Evolutionary conservation across 163 green algal species (phyloP).

Genomic region (Chlorella variabilis): DNA sequence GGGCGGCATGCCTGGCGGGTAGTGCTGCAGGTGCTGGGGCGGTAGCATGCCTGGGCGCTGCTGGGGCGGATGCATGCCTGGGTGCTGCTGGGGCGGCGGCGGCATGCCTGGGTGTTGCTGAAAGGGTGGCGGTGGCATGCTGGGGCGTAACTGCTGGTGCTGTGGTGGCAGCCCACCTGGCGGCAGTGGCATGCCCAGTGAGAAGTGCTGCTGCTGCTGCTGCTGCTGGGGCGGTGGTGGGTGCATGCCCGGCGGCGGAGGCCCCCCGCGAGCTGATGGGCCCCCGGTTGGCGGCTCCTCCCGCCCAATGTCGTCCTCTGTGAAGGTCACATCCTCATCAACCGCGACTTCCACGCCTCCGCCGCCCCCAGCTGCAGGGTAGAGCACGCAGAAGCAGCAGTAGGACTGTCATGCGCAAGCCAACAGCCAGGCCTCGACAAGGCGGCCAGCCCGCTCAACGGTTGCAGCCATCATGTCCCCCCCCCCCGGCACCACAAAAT

Average conservation of each 20-base stretch:
- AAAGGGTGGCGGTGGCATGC: not conserved
- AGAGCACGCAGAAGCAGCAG: not conserved
- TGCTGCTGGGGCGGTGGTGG: not conserved
- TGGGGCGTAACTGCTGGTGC: not conserved
- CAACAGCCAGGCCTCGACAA: no score
- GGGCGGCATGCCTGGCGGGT: not conserved
- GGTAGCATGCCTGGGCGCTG: not conserved
- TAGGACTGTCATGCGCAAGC: not conserved
- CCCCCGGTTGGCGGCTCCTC: not conserved
- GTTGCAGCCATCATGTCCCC: no score
- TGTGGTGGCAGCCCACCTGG: not conserved
- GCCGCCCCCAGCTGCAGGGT: not conserved
- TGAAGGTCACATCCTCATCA: conserved; percentile 50
- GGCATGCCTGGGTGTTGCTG: not conserved
- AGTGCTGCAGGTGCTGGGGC: not conserved
- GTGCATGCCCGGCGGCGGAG: not conserved
- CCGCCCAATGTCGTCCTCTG: conserved; percentile 45
- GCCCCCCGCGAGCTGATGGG: not conserved
- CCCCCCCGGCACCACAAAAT: no score
- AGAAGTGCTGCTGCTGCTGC: not conserved
- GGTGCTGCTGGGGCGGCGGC: not conserved
- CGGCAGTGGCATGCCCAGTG: not conserved
- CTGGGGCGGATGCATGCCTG: not conserved
- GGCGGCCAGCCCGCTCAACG: no score
- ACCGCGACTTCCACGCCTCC: not conserved